Evolutionary conservation across 2,329 filamentous ascomycete species (phyloP), one percentile per base, ranked within the genome.

Genomic region (Colletotrichum spaethianum): DNA sequence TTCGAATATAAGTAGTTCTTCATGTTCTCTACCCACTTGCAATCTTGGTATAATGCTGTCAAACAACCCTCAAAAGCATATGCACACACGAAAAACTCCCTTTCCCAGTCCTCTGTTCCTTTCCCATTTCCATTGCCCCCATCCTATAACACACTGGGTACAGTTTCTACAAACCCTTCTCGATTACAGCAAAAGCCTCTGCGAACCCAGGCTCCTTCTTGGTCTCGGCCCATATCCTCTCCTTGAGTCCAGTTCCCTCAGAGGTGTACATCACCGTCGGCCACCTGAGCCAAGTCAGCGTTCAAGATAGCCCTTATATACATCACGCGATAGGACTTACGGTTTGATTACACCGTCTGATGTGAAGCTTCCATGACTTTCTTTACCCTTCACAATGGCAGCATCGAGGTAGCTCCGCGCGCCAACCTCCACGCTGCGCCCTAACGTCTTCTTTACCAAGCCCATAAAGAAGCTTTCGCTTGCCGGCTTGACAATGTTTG

Each of bases 351-450:
- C 76, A 80, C 84, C 87, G 67, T 83, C 82, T 78, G 84, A 86
- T 0, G 87, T 48, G 69, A 84, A 86, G 50, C 82, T 84, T 1
- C 86, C 86, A 75, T 89, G 86, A 1, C 83, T 84, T 75, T 88
- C 86, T 57, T 80, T 80, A 0, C 86, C 86, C 72, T 87, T 82
- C 0, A 80, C 77, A 0, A 86, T 78, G 0, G 77, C 78, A 0
- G 86, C 86, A 73, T 89, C 85, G 5, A 88, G 67, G 73, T 84
- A 86, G 1, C 81, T 84, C 61, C 81, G 82, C 0, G 85, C 85
- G 4, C 83, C 87, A 3, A 82, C 80, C 26, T 78, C 75, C 18
- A 79, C 55, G 18, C 72, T 79, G n/a, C 82, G 77, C 1, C 74
- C 82, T 1, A 75, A 64, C 3, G 81, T 16, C 6, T 70, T 67